phyloP scores from a whole-genome alignment of 257 asterid genomes.

The Solanum corneliomulleri region DNA sequence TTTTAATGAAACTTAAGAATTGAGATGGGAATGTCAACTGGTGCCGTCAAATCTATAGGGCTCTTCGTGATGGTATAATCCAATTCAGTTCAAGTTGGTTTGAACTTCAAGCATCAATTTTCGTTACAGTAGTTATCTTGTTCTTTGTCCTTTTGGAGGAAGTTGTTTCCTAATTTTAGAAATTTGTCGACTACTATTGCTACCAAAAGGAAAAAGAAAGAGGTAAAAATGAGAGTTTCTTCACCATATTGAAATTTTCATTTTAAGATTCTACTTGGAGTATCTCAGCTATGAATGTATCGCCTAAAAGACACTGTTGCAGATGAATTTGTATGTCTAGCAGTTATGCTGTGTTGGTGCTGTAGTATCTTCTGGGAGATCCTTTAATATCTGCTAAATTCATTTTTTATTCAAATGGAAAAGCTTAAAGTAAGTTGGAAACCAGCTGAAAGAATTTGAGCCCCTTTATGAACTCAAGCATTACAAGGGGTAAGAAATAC shows the following conservation, averaged over 20 bases:
- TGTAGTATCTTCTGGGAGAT: not conserved
- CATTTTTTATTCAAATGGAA: not conserved
- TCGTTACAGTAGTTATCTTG: not conserved
- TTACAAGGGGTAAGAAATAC: not conserved
- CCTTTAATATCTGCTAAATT: not conserved
- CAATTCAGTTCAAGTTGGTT: not conserved
- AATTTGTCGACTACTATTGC: not conserved
- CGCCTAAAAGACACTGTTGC: not conserved
- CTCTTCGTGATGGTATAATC: not conserved
- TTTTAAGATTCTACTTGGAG: not conserved
- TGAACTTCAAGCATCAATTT: not conserved
- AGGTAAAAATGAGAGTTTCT: not conserved
- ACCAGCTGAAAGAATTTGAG: not conserved
- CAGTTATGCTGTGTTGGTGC: not conserved
- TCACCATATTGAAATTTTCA: not conserved
- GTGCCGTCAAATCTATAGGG: not conserved
- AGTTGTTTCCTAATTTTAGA: not conserved
- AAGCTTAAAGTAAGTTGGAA: not conserved
- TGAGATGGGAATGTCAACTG: not conserved
- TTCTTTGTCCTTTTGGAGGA: not conserved
- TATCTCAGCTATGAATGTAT: not conserved
- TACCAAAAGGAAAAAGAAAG: not conserved
- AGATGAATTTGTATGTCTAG: not conserved
- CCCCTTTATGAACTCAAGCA: not conserved
- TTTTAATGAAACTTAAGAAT: not conserved